Base-by-base conservation (phyloP, 345 rosid genomes). In the Hibiscus trionum region DNA sequence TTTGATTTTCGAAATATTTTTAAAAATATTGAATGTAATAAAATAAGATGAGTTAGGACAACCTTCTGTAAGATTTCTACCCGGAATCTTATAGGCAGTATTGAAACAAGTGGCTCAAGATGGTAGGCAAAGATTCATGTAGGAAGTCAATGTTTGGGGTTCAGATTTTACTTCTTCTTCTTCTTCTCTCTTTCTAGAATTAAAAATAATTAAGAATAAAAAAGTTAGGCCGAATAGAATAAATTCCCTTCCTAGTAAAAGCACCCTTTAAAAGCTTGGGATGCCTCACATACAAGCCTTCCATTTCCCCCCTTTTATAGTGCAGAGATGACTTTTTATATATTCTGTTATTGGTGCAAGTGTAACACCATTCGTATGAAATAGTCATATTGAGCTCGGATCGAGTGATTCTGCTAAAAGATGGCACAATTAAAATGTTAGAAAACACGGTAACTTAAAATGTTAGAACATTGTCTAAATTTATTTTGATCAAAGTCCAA, bases 201-300 rank as follows among this genome's bases (percentile, higher is more conserved):
- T 7, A 6, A 17, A 21, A 3, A 7, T 56, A 17, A 19, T 10
- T 3, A 56, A 56, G 3, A 56, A 17, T 1, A n/a, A 9, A 9
- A 8, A 42, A 15, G 15, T 37, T 60, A 35, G 73, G 73, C 71
- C 60, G 42, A 26, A 16, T 49, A 61, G 84, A 79, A 77, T 72
- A 79, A 75, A 73, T 81, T 77, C 76, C 56, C 29, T 37, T 52
- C n/a, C 11, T 9, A n/a, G n/a, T n/a, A 73, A 77, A 74, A 46
- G 62, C 56, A 15, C 26, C 7, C 62, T 57, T 74, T 69, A 61
- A 31, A 76, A 79, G 81, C 82, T 73, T 71, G 76, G 79, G 80
- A 72, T 79, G 16, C 82, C 76, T 76, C 74, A 58, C 80, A 71
- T 74, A 75, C 76, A 84, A 75, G 12, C 82, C 76, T 76, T 21